Base-by-base conservation (phyloP, 2,329 filamentous ascomycete genomes). In the Penicillium nordicum region DNA sequence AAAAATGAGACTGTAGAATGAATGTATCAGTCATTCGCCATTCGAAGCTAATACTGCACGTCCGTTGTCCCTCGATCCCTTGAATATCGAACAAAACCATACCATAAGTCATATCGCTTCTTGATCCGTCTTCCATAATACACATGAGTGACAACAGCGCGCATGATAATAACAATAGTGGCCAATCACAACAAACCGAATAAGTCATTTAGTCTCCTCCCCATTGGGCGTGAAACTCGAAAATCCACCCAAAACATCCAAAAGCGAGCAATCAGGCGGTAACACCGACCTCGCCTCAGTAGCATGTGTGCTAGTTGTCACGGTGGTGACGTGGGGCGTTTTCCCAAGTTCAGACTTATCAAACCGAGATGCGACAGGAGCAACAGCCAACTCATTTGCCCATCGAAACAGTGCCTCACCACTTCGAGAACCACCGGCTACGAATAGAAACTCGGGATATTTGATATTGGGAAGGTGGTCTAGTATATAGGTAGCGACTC, bases 351-450 rank as follows among this genome's bases (percentile, higher is more conserved):
- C 16, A 16, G 10, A 29, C 5, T 18, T 16, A 3, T 29, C n/a
- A 36, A 25, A 29, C 4, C n/a, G 29, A 37, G 29, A 21, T 9
- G 30, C 23, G 32, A 21, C 9, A 1, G 52, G 38, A 18, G 81
- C 75, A 5, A 82, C 79, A 18, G 79, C 79, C 10, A 96, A 77
- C 27, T 82, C 78, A 75, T 96, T 96, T n/a, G 92, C 93, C 93
- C 92, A 97, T 60, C 86, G 87, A 77, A 96, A 97, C 37, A 96
- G 86, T 68, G 89, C 87, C 69, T 97, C 92, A 63, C 96, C 91
- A 66, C 94, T 91, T 27, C 92, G 85, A 29, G 92, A 90, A 67
- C 96, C 90, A 37, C 93, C 92, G 25, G 91, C 85, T 8, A 96
- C 89, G 78, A 96, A 87, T 53, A 97, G 74, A 72, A 96, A 97